A percentile compares a stretch with the other conserved stretches of the same genome.
phyloP scores from a whole-genome alignment of 768 basidiomycete species.

The Leccinum rimulosum region DNA sequence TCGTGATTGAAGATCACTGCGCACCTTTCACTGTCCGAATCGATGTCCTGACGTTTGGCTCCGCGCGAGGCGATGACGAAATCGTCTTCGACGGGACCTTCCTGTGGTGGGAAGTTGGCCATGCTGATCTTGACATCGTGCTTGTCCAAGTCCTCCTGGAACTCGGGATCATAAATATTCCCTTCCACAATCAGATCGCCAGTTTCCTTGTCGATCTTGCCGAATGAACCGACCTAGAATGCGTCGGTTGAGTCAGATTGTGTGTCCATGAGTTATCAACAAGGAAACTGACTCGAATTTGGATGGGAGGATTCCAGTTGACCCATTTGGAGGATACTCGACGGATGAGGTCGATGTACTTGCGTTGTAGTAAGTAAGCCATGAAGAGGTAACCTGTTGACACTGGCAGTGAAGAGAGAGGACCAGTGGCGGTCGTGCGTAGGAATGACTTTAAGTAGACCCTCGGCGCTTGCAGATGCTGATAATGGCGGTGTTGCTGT shows the following conservation, averaged over 20 bases:
- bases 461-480: neutral
- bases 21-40: slow-evolving; percentile 16
- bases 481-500: neutral
- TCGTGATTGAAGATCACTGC: neutral
- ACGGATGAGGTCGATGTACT: slow-evolving; percentile 36
- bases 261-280: neutral
- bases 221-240: slow-evolving; percentile 36
- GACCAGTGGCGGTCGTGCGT: neutral
- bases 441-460: neutral
- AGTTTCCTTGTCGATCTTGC: slow-evolving; percentile 30
- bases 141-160: slow-evolving; percentile 17
- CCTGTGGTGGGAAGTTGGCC: slow-evolving; percentile 16
- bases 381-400: slow-evolving; percentile 1
- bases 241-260: neutral
- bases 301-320: slow-evolving; percentile 35
- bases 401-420: neutral
- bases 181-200: slow-evolving; percentile 35
- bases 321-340: slow-evolving; percentile 34
- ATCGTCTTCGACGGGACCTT: slow-evolving; percentile 20
- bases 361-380: slow-evolving; percentile 24
- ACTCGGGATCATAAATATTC: slow-evolving; percentile 32
- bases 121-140: slow-evolving; percentile 13
- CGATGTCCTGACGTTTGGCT: slow-evolving; percentile 12
- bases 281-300: slow-evolving; percentile 24
- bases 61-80: slow-evolving; percentile 26